phyloP scores from a whole-genome alignment of 768 basidiomycete species.

The Trametes cinnabarina region DNA sequence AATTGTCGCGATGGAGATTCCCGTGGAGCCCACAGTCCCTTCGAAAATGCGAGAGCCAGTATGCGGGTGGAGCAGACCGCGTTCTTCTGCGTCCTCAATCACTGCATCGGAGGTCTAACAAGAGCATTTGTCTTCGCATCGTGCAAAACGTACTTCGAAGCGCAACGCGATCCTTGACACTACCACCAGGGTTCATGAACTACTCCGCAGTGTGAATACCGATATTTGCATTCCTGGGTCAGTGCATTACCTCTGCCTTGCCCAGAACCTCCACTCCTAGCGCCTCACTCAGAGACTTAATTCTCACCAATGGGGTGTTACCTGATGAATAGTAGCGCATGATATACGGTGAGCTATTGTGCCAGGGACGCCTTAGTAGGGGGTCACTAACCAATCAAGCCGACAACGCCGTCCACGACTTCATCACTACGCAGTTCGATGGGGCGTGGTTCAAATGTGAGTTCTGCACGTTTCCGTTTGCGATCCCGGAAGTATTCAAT shows the following conservation, averaged over 20 bases:
- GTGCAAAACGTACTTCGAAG: constrained; percentile 61
- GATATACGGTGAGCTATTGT: background rate
- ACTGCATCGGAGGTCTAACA: constrained; percentile 47
- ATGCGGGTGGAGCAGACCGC: constrained; percentile 77
- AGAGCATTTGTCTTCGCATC: background rate
- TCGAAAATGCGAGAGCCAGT: constrained; percentile 94
- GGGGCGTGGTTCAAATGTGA: constrained; percentile 44
- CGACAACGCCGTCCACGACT: constrained; percentile 74
- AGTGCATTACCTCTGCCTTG: constrained; percentile 71
- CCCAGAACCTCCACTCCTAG: constrained; percentile 93
- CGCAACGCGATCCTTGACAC: constrained; percentile 97
- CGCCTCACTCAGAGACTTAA: constrained; percentile 87
- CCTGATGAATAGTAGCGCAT: constrained; percentile 50
- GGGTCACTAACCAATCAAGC: constrained; percentile 70
- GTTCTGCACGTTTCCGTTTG: constrained; percentile 39
- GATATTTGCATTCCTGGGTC: background rate
- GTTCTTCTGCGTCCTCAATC: constrained; percentile 88
- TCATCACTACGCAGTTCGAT: constrained; percentile 77
- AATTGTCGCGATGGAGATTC: constrained; percentile 94
- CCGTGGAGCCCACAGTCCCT: constrained; percentile 94
- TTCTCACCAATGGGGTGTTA: constrained; percentile 90
- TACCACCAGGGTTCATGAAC: constrained; percentile 97
- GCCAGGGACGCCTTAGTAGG: background rate
- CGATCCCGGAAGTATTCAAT: constrained; percentile 51
- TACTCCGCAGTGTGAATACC: constrained; percentile 30